phyloP scores from a whole-genome alignment of 1,284 basidiomycete genomes.

The Sporisorium iseilematis-ciliati region DNA sequence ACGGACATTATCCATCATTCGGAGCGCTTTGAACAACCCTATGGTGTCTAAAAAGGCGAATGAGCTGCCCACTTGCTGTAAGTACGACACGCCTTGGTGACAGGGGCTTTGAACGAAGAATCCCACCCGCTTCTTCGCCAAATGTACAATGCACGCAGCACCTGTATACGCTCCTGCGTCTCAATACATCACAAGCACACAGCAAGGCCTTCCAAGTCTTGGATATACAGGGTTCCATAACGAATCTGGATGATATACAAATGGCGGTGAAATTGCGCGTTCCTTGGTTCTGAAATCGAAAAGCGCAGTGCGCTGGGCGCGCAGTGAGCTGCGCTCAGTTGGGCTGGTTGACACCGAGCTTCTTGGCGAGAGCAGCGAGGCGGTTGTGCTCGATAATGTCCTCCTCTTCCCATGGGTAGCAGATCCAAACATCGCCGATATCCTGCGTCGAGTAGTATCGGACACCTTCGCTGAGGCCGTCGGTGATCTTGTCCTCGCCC shows the following conservation, averaged over 20 bases:
- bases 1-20: neutral
- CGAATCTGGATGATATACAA: conserved; percentile 42
- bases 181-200: neutral
- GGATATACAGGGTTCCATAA: conserved; percentile 35
- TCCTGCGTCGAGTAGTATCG: conserved; percentile 68
- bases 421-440: conserved; percentile 67
- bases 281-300: neutral
- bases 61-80: too few relatives aligned
- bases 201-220: neutral
- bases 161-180: neutral
- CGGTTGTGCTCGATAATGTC: conserved; percentile 70
- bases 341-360: conserved; percentile 54
- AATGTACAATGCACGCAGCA: neutral
- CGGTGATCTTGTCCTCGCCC: conserved; percentile 54
- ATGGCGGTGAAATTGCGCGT: neutral
- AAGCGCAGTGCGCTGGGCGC: too few relatives aligned
- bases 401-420: conserved; percentile 68
- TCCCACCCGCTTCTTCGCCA: neutral
- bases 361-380: conserved; percentile 65
- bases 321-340: conserved; percentile 12
- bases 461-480: conserved; percentile 63
- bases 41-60: too few relatives aligned
- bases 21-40: too few relatives aligned
- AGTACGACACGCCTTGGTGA: too few relatives aligned
- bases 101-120: too few relatives aligned